Evolutionary conservation across 495 filamentous ascomycete species (phyloP), one percentile per base, ranked within the genome.

Genomic region (Aspergillus panamensis): DNA sequence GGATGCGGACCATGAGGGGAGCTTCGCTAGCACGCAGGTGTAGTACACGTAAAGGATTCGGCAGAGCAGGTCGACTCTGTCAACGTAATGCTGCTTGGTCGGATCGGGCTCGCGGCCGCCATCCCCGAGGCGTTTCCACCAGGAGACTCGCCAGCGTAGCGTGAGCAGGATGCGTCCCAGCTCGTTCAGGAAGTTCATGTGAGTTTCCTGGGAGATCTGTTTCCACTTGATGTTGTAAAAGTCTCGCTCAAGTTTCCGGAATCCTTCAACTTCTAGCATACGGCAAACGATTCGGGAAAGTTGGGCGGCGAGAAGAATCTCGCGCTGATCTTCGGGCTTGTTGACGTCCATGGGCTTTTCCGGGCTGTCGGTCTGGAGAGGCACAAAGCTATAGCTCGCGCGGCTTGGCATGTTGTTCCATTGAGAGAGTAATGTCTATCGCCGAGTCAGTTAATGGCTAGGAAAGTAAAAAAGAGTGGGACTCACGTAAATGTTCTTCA

Each of bases 331-430:
- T 19, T 71, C 61, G 3, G 69, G 54, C 55, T 71, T 68, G 53
- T 66, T 68, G 39, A 78, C 72, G 50, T 79, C 73, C 71, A 80
- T 74, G 13, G 66, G 62, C 31, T 68, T 70, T 53, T 78, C 76
- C 47, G 71, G 53, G 37, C 58, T 65, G 6, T 53, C 66, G 9
- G 60, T 51, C 33, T 77, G 70, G 1, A 74, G 53, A 2, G 72
- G 66, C 4, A 79, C 70, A 44, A 78, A 70, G 31, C 71, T 75
- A 55, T 80, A 80, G 42, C 69, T 66, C 9, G 77, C 77, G 20
- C 77, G 75, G 51, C 77, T 79, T 10, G 77, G 77, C 77, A 80
- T 80, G 62, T 78, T 78, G 62, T 79, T 79, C 77, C 77, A 79
- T 51, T 69, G 69, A 12, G 75, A 77, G 12, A 78, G 75, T 5